Conservation (phyloP, 2,329 filamentous ascomycete species). For the Diatrype stigma region DNA sequence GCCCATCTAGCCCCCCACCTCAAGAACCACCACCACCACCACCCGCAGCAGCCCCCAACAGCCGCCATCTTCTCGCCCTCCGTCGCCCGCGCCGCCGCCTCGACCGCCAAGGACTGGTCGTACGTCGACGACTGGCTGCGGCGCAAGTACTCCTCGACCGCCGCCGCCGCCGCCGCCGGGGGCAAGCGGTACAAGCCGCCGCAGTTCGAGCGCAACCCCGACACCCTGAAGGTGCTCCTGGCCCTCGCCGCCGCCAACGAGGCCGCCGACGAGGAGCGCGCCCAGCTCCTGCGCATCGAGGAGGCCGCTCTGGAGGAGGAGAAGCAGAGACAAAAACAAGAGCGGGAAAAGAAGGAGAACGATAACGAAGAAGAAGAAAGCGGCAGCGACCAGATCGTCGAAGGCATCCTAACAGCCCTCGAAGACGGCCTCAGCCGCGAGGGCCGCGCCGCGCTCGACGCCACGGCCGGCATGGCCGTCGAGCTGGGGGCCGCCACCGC, state of each 20-base stretch:
- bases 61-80: slow-evolving; percentile 65
- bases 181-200: slow-evolving; percentile 52
- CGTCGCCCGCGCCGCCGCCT: slow-evolving; percentile 68
- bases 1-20: slow-evolving; percentile 24
- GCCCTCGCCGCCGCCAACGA: slow-evolving; percentile 74
- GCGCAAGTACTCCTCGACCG: slow-evolving; percentile 45
- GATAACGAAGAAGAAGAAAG: background rate
- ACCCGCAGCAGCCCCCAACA: slow-evolving; percentile 18
- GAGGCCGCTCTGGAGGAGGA: slow-evolving; percentile 51
- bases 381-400: slow-evolving; percentile 23
- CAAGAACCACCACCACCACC: slow-evolving; percentile 11
- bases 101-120: slow-evolving; percentile 85
- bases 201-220: slow-evolving; percentile 78
- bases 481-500: slow-evolving; percentile 46
- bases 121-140: slow-evolving; percentile 81
- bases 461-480: slow-evolving; percentile 50
- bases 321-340: slow-evolving; percentile 4
- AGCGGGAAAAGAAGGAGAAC: background rate
- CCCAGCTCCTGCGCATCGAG: slow-evolving; percentile 55
- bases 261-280: slow-evolving; percentile 66
- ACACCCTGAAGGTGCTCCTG: slow-evolving; percentile 73
- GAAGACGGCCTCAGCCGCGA: slow-evolving; percentile 52
- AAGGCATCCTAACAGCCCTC: slow-evolving; percentile 48
- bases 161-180: background rate
- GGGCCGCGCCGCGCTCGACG: slow-evolving; percentile 51